A percentile compares a stretch with the other conserved stretches of the same genome.
Conservation (phyloP, 148 eudicot species). For the Diospyros kaki region DNA sequence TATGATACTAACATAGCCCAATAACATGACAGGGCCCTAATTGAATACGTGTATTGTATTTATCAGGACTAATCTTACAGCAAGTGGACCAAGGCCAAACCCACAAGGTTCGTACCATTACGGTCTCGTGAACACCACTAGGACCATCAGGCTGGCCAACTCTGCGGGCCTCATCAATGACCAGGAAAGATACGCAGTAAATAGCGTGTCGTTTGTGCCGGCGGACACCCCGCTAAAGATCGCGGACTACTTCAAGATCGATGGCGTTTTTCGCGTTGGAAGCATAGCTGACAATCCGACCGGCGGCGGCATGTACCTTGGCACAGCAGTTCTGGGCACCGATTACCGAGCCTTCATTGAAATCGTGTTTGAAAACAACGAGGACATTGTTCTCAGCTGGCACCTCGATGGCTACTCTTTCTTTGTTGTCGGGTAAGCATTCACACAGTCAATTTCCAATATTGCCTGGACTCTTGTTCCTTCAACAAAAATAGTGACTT, state of each 20-base stretch:
- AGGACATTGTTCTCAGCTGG: constrained; percentile 16
- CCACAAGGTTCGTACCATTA: constrained; percentile 25
- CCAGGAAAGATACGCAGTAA: constrained; percentile 24
- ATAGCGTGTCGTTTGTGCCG: constrained; percentile 24
- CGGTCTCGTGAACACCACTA: constrained; percentile 23
- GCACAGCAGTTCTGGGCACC: constrained; percentile 13
- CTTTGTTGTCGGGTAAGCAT: constrained; percentile 20
- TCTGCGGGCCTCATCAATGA: constrained; percentile 18
- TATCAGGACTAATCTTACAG: constrained; percentile 18
- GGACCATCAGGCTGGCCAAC: constrained; percentile 20
- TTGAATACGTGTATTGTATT: no score
- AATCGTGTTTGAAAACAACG: constrained; percentile 19
- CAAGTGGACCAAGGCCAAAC: constrained; percentile 23
- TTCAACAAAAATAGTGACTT: no score
- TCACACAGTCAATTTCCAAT: no score
- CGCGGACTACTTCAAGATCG: constrained; percentile 21
- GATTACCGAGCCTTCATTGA: constrained; percentile 15
- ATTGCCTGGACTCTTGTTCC: no score
- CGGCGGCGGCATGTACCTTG: constrained; percentile 13
- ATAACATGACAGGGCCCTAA: no score
- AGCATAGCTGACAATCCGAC: constrained; percentile 20
- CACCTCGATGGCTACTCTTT: constrained; percentile 17
- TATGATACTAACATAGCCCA: no score
- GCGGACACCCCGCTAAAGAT: constrained; percentile 26
- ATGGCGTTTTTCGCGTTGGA: constrained; percentile 18